Percentiles rank a stretch among this genome's conserved stretches.
Conservation (phyloP, 805 yeast species). For the Pichia thaimueangensis region DNA sequence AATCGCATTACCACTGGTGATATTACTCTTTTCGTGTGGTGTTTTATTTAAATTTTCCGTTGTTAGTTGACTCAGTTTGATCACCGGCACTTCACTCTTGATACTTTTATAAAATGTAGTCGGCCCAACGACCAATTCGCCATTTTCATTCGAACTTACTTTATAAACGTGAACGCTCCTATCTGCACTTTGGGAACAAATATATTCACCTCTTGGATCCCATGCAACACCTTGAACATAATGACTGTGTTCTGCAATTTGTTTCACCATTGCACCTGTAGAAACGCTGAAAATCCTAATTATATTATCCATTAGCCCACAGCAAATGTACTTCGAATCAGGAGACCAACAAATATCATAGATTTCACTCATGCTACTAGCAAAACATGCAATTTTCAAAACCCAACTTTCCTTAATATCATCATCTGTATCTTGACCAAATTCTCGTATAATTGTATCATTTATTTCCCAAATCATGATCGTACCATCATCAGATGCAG, state of each 20-base stretch:
- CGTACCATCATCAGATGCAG: constrained; percentile 95
- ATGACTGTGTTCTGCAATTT: constrained; percentile 70
- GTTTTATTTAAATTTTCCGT: constrained; percentile 8
- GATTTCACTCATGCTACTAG: constrained; percentile 60
- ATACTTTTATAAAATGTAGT: constrained; percentile 42
- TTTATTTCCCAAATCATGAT: constrained; percentile 71
- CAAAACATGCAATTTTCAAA: constrained; percentile 49
- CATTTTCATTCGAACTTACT: constrained; percentile 24
- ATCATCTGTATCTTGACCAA: constrained; percentile 49
- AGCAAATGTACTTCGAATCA: constrained; percentile 62
- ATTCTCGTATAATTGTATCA: constrained; percentile 49
- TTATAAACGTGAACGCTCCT: constrained; percentile 69
- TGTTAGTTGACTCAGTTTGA: constrained; percentile 13
- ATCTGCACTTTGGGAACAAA: constrained; percentile 90
- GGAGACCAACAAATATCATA: constrained; percentile 96
- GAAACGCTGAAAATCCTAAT: constrained; percentile 59
- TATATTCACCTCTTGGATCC: constrained; percentile 78
- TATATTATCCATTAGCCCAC: constrained; percentile 88
- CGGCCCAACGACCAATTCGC: constrained; percentile 31
- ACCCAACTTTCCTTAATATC: constrained; percentile 72
- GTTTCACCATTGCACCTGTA: constrained; percentile 51
- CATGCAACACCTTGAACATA: constrained; percentile 95
- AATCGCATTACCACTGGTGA: neutral
- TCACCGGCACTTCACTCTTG: constrained; percentile 52
- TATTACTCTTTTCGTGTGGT: neutral